phyloP scores from a whole-genome alignment of 805 yeast genomes.

The Myxozyma sirexii region DNA sequence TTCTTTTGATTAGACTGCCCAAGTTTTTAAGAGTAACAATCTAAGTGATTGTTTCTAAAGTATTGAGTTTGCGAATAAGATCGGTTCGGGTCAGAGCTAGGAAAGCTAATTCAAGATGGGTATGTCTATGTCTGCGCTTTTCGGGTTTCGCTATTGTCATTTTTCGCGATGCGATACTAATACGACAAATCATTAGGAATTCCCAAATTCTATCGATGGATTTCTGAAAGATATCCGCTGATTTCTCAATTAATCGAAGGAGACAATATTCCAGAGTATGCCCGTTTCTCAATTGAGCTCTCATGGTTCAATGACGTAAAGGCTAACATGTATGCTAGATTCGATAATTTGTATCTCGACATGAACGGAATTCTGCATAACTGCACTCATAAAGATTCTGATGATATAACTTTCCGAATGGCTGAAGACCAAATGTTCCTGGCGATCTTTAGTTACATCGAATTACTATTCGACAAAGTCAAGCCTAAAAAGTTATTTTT shows the following conservation, averaged over 20 bases:
- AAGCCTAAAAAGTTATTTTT: constrained; percentile 83
- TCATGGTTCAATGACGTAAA: too few relatives aligned
- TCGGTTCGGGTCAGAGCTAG: too few relatives aligned
- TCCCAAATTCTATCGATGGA: constrained; percentile 94
- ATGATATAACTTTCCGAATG: constrained; percentile 62
- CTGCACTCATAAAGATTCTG: constrained; percentile 86
- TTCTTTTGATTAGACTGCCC: too few relatives aligned
- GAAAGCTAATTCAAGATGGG: neutral
- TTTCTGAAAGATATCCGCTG: constrained; percentile 98
- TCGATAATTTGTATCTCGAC: constrained; percentile 91
- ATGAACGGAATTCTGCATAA: constrained; percentile 95
- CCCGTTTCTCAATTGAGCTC: neutral
- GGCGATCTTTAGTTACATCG: constrained; percentile 91
- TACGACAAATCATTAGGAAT: constrained; percentile 48
- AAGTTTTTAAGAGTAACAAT: too few relatives aligned
- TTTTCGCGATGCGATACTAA: neutral
- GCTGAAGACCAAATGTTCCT: constrained; percentile 91
- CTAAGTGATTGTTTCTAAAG: too few relatives aligned
- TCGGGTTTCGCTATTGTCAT: neutral
- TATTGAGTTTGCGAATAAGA: too few relatives aligned
- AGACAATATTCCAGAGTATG: constrained; percentile 74
- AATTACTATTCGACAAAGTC: constrained; percentile 85
- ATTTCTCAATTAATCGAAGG: constrained; percentile 84
- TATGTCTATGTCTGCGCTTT: neutral
- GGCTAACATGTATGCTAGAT: constrained; percentile 42